Evolutionary conservation across 352 stramenopile genomes (phyloP), one percentile per base, ranked within the genome.

Genomic region (Globisporangium uncinulatum): DNA sequence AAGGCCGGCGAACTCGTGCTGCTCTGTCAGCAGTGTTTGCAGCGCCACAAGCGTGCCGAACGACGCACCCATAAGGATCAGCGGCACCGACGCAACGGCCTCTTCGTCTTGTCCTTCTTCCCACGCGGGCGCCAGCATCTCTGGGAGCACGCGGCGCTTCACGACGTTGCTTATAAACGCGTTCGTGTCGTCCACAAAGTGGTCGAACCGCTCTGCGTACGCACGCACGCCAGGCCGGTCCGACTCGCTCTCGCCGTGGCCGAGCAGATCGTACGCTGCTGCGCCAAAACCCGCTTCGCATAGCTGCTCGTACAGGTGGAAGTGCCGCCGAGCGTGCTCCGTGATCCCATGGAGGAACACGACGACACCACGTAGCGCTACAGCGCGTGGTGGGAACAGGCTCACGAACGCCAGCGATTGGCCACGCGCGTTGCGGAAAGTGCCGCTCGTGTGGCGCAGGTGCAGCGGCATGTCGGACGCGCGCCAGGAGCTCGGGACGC

Each of bases 101-200:
- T 29, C 24, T 29, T 29, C 24, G 24, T 29, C 24, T 29, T 29
- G 24, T 29, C 24, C 24, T 29, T 29, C 24, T 29, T 4, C 24
- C 24, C 24, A 29, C 24, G 24, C 24, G 4, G 24, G 24, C 24
- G 24, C 24, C 24, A 29, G 24, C 24, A 29, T 29, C 24, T 29
- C 24, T 29, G 24, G 24, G 24, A 29, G 24, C 24, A 29, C 24
- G 24, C 24, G 24, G 24, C 24, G 24, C 24, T 79, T 76, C 14
- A 65, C 63, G 55, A 79, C 53, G 13, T 42, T 42, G 42, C 24
- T 29, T 29, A 83, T 49, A 36, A 83, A 73, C 24, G 66, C 70
- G 51, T 85, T 77, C 42, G 70, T 76, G 58, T 85, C 74, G 46
- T 80, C 65, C 47, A 85, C 68, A 52, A 85, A 79, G 46, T 79